Evolutionary conservation across 352 stramenopile species (phyloP), one percentile per base, ranked within the genome.

Genomic region (Sclerospora graminicola): DNA sequence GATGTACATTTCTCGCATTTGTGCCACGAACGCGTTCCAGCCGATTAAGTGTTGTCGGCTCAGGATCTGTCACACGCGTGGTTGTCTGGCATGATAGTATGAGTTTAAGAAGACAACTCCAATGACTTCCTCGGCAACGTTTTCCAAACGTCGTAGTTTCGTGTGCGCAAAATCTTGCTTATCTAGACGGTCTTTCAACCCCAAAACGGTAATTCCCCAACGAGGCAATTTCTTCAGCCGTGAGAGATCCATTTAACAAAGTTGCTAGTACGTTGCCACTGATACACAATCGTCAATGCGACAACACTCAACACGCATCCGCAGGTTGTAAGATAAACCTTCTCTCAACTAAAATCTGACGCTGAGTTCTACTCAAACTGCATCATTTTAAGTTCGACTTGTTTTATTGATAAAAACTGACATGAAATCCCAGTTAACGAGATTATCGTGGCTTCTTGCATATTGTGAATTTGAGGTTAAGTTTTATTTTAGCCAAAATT

Each of bases 1-100:
- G 19, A 86, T 67, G 43, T 72, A 86, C 27, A 54, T 52, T n/a
- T 86, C 74, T 11, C 74, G 70, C 55, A 86, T 70, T 34, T 84
- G 68, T 2, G 74, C 69, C 5, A 86, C 70, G 14, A 82, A 84
- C 15, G 46, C 23, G 5, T 38, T 64, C 74, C 74, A 86, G 2
- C 74, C 74, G 2, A 55, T 35, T 26, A 86, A 81, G 2, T 50
- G 61, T 24, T 81, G 69, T 1, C 60, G 56, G 36, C 68, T 56
- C 14, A 84, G 45, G 8, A 84, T 69, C 20, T 76, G 41, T 1
- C 69, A 66, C 37, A 86, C 66, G 8, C 46, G 44, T 24, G 66
- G 58, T 0, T 70, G 60, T 47, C 68, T 69, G 8, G 29, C 28
- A 16, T 73, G 48, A 39, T 75, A 84, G 27, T 46, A 54, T 24